Evolutionary conservation across 2,329 filamentous ascomycete genomes (phyloP), one percentile per base, ranked within the genome.

Genomic region (Pezicula radicicola): DNA sequence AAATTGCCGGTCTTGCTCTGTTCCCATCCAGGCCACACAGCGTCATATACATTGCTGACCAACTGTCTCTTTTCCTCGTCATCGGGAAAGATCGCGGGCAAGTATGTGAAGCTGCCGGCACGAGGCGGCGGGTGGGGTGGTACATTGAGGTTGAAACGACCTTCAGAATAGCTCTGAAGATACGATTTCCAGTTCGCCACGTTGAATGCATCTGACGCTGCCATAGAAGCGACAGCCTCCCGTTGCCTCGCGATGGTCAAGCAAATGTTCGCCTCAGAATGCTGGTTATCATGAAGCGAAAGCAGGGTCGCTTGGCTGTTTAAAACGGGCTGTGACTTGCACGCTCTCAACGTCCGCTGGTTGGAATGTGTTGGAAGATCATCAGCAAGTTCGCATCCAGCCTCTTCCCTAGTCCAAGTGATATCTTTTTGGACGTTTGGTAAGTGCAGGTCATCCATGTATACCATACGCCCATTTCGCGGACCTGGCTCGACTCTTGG

Each of bases 81-180:
- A 6, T 53, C 48, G 6, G 68, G 66, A 33, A 55, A 55, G 2
- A 66, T 54, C 7, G 66, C 62, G 16, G 60, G 59, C 7, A 70
- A 61, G 44, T 60, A 65, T 43, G 52, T 46, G 41, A 69, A 67
- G 7, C 49, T 54, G 8, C 40, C 21, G 15, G 59, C 56, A 5
- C 59, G 54, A 15, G 56, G 57, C 15, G 67, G 67, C 40, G 67
- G 66, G 18, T 62, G 50, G n/a, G 68, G 69, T 15, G 68, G 68
- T 42, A 61, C 61, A 3, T 57, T 63, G 36, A 69, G 46, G 46
- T 66, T 70, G 51, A 61, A 70, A 16, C 61, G 58, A 4, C 68
- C 68, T 63, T 71, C 43, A 16, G 57, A 52, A 39, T 60, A 60
- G n/a, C 43, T 50, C 19, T 36, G 16, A 16, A 50, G 39, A 28